phyloP scores from a whole-genome alignment of 139 green algal genomes.

The Desmodesmus armatus region DNA sequence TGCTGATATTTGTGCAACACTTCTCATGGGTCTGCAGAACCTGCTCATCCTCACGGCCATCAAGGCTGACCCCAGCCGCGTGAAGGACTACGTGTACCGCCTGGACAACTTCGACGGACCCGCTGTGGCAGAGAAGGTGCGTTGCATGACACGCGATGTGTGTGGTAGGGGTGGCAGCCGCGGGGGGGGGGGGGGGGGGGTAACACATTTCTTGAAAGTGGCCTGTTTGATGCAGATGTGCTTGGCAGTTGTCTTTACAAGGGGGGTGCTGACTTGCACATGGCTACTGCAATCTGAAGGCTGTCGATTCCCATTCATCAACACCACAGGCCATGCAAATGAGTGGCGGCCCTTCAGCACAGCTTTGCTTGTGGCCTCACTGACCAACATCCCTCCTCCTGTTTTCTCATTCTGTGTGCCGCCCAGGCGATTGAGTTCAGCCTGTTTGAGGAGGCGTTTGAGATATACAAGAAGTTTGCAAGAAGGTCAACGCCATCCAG shows the following conservation, averaged over 20 bases:
- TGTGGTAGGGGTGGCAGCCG: too few relatives aligned
- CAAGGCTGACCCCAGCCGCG: slow-evolving; percentile 88
- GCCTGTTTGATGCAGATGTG: too few relatives aligned
- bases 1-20: too few relatives aligned
- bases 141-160: background rate
- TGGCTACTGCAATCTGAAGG: too few relatives aligned
- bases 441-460: slow-evolving; percentile 97
- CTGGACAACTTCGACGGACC: slow-evolving; percentile 99
- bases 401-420: background rate
- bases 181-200: too few relatives aligned
- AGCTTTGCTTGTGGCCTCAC: too few relatives aligned
- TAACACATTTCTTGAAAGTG: too few relatives aligned
- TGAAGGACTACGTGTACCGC: slow-evolving; percentile 97
- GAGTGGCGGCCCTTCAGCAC: too few relatives aligned
- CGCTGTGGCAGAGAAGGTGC: slow-evolving; percentile 89
- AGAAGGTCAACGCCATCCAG: slow-evolving; percentile 79
- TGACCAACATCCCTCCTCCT: background rate
- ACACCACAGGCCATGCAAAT: background rate
- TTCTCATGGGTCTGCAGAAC: too few relatives aligned
- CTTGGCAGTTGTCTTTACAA: too few relatives aligned
- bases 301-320: too few relatives aligned
- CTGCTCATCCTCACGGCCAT: slow-evolving; percentile 98
- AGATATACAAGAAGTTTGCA: slow-evolving; percentile 99
- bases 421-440: slow-evolving; percentile 77
- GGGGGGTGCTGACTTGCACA: too few relatives aligned